These are phyloP conservation scores for Dendrobium chrysotoxum DNA, from an alignment of 106 monocot genomes.

Conservation along the genomic window DNA sequence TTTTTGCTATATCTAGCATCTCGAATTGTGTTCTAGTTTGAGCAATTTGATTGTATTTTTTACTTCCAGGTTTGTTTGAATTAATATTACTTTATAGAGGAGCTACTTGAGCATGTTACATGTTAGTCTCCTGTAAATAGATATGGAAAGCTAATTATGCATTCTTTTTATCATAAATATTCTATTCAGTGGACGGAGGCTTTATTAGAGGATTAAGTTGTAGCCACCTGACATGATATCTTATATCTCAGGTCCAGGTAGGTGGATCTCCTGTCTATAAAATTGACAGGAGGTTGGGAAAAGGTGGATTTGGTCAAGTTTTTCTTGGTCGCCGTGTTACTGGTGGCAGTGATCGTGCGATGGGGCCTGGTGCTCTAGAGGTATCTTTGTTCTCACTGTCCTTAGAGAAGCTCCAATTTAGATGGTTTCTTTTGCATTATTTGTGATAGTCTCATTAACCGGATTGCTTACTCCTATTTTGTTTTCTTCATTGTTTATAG, in stretches of 20 bases:
- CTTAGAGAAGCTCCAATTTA: not conserved
- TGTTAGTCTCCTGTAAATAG: not conserved
- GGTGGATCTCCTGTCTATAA: constrained; percentile 81
- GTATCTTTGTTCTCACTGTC: constrained; percentile 20
- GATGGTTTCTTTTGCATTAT: not conserved
- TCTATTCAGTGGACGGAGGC: not conserved
- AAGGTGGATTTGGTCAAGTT: constrained; percentile 97
- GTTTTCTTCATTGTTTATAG: constrained; percentile 15
- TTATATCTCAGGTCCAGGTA: constrained; percentile 57
- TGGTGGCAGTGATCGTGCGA: constrained; percentile 53
- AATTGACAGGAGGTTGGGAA: constrained; percentile 80
- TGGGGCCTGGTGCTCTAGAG: constrained; percentile 64
- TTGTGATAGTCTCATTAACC: not conserved
- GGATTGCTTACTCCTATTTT: not conserved
- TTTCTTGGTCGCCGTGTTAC: constrained; percentile 83
- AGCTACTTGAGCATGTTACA: not conserved
- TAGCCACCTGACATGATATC: not conserved
- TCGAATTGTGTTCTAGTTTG: not conserved
- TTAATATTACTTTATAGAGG: not conserved
- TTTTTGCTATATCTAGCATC: not conserved
- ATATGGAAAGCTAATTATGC: not conserved
- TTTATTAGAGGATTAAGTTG: not conserved
- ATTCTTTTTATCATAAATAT: not conserved
- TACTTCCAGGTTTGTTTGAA: not conserved
- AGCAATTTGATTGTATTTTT: not conserved